Evolutionary conservation across 768 basidiomycete genomes (phyloP), one percentile per base, ranked within the genome.

Genomic region (Kondoa subrosea): DNA sequence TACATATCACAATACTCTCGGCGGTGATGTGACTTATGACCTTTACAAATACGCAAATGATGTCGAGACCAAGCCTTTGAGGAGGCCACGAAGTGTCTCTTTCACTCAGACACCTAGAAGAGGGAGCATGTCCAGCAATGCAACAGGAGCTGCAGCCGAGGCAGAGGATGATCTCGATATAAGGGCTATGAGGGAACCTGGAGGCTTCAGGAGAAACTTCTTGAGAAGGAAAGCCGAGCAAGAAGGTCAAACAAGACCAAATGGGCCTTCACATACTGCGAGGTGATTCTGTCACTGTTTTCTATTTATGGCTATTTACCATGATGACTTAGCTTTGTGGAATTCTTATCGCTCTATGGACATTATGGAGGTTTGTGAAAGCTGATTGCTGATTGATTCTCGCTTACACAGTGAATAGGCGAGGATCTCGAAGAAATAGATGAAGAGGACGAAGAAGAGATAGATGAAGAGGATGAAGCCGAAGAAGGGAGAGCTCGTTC

Each of bases 1-100:
- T 2, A 32, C 57, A 14, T 60, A 25, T 30, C 58, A 40, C 17
- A 17, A 63, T 2, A 27, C 66, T 29, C 29, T 58, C 33, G 68
- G 68, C 1, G 69, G 71, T 33, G 71, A 71, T 30, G 61, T 40
- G 66, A 78, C 77, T 1, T 91, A 93, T 74, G 86, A 86, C 71
- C 87, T 97, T 56, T 97, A 95, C 81, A 96, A 95, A 78, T 97
- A 91, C 87, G 87, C 91, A 70, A 81, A 84, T 17, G 86, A 87
- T 72, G 84, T 85, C 66, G 82, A 81, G 26, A 65, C 68, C 30
- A 56, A 40, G n/a, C 65, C 63, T 33, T 15, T 65, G 15, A n/a
- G 34, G 17, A 27, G 63, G 16, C 21, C 67, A 3, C 59, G 16
- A 32, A 66, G 58, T 33, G 61, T 63, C 8, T 56, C 34, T 34